Evolutionary conservation across 2,329 filamentous ascomycete genomes (phyloP).

Genomic region (Thermoascus crustaceus): DNA sequence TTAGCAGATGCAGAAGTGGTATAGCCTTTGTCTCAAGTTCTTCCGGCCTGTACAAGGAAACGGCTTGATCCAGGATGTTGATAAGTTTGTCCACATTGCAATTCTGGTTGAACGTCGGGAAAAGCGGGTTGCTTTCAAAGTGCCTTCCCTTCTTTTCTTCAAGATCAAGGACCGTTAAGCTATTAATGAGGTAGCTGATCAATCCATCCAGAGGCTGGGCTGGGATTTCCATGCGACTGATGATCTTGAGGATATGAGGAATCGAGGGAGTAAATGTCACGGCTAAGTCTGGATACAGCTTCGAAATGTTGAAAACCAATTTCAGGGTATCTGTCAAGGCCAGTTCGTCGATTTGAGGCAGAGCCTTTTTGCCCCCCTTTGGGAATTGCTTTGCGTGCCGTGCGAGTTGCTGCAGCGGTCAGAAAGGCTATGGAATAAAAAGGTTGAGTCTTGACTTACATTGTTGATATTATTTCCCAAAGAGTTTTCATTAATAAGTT

Average conservation of each 20-base stretch:
- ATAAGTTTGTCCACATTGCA: conserved; percentile 58
- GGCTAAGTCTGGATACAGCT: conserved; percentile 58
- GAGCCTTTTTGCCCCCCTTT: conserved; percentile 27
- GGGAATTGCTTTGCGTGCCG: conserved; percentile 58
- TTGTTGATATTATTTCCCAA: conserved; percentile 61
- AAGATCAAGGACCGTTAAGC: conserved; percentile 70
- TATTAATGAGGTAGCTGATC: conserved; percentile 66
- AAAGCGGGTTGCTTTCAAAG: conserved; percentile 48
- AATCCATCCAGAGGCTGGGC: conserved; percentile 64
- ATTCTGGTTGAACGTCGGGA: conserved; percentile 55
- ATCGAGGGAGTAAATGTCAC: conserved; percentile 60
- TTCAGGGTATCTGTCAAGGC: conserved; percentile 79
- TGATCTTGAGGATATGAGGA: conserved; percentile 60
- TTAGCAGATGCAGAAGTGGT: conserved; percentile 66
- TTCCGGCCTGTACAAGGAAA: conserved; percentile 54
- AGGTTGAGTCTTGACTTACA: conserved; percentile 19
- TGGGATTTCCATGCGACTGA: conserved; percentile 53
- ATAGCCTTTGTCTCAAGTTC: conserved; percentile 66
- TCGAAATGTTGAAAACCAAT: conserved; percentile 79
- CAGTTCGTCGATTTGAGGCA: conserved; percentile 56
- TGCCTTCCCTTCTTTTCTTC: conserved; percentile 43
- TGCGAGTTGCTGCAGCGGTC: conserved; percentile 48
- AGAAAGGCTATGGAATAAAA: conserved; percentile 7
- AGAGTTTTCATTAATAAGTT: conserved; percentile 57
- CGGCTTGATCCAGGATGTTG: conserved; percentile 59